Percentiles rank a stretch among this genome's conserved stretches.
phyloP scores from a whole-genome alignment of 306 rosid species.

The Alnus glutinosa region DNA sequence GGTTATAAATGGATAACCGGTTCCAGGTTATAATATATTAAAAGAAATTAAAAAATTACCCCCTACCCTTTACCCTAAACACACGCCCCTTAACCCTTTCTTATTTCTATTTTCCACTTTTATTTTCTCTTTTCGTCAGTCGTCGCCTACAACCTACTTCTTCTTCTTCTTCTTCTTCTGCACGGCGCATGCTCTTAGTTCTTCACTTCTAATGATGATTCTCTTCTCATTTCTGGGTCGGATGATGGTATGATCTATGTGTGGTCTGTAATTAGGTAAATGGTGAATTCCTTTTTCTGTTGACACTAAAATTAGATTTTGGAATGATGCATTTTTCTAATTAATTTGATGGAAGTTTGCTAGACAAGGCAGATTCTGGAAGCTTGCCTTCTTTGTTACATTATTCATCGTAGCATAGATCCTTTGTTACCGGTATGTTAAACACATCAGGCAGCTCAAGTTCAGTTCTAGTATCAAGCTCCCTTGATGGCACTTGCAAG shows the following conservation, averaged over 20 bases:
- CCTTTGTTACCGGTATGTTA: constrained; percentile 62
- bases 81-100: too few species aligned
- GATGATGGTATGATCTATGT: constrained; percentile 63
- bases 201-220: constrained; percentile 51
- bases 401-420: constrained; percentile 47
- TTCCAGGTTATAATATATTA: too few species aligned
- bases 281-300: constrained; percentile 6
- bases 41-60: too few species aligned
- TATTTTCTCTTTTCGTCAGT: too few species aligned
- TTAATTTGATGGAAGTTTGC: constrained; percentile 49
- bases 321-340: constrained; percentile 15
- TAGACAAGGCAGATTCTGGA: constrained; percentile 56
- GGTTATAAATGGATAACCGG: too few species aligned
- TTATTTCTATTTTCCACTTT: too few species aligned
- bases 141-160: too few species aligned
- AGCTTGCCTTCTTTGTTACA: constrained; percentile 42
- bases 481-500: constrained; percentile 79
- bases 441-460: constrained; percentile 37
- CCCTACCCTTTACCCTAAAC: too few species aligned
- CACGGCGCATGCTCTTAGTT: too few species aligned
- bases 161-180: too few species aligned
- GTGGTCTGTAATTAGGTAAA: constrained; percentile 72
- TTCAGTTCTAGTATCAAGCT: constrained; percentile 59
- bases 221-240: constrained; percentile 64
- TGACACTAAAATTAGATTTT: not conserved